Base-by-base conservation (phyloP, 2,329 filamentous ascomycete species). In the Botrytis tulipae region DNA sequence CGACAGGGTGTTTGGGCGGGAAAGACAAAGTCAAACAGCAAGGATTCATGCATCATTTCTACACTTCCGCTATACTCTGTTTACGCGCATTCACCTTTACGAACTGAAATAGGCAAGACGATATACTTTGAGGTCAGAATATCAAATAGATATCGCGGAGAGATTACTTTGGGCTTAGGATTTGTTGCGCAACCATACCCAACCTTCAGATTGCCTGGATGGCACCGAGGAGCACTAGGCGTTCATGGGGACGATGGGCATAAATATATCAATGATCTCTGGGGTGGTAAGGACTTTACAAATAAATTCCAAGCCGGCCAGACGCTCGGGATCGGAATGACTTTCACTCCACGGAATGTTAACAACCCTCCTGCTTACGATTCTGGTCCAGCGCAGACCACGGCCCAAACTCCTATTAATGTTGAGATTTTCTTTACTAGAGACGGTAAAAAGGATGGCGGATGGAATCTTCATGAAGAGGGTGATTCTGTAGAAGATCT, bases 231-330 rank as follows among this genome's bases (percentile, higher is more conserved):
- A 29, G 91, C 89, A 76, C 79, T 95, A 22, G 93, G 86, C 1
- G 89, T 95, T n/a, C 93, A 95, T 80, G 90, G 91, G 65, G 93
- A 95, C 81, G 93, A 95, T 81, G 93, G 93, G 0, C 87, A 91
- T 78, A 87, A 88, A 81, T 96, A 92, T 80, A 86, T 94, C 78
- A 93, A 94, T 80, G 91, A 95, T 80, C 86, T 86, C 12, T 92
- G 87, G 85, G 93, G 93, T 35, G 93, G 93, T 29, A 88, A 88
- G 75, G 85, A 89, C 73, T 95, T 95, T 76, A 90, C 90, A 0
- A 78, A 80, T 16, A 85, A 89, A 8, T 94, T 94, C 80, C 81
- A 82, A n/a, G 82, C 83, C 0, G 91, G 91, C 25, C 88, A 93
- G 78, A 90, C 88, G 8, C 85, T 93, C 16, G 93, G 93, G 0